These are phyloP conservation scores for Raphanus sativus DNA, from an alignment of 345 rosid genomes.

Conservation along the genomic window DNA sequence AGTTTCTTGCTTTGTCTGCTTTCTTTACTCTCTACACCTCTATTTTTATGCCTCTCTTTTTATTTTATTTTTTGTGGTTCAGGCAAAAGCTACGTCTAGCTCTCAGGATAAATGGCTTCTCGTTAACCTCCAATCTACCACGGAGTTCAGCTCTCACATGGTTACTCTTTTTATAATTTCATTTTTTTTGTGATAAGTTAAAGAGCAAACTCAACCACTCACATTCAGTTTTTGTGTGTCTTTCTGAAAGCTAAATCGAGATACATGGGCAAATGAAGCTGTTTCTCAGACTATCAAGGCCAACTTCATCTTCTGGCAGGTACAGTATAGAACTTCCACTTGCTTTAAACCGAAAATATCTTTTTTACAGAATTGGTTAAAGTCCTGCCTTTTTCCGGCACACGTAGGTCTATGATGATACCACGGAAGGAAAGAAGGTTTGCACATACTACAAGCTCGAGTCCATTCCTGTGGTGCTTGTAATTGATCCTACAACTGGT, in stretches of 20 bases:
- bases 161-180: constrained; percentile 26
- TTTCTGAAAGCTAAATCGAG: constrained; percentile 83
- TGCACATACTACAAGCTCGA: constrained; percentile 88
- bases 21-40: constrained; percentile 1
- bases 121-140: constrained; percentile 90
- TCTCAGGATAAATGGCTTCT: constrained; percentile 92
- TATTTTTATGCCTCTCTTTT: background rate
- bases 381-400: background rate
- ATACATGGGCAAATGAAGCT: constrained; percentile 99
- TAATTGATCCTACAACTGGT: constrained; percentile 94
- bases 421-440: constrained; percentile 89
- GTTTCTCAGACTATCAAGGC: constrained; percentile 85
- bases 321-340: constrained; percentile 16
- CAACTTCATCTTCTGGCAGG: constrained; percentile 99
- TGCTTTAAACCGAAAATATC: constrained; percentile 17
- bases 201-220: background rate
- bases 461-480: constrained; percentile 85
- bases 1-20: background rate
- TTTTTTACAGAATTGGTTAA: background rate
- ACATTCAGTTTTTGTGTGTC: constrained; percentile 20
- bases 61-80: constrained; percentile 16
- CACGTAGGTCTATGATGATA: constrained; percentile 72
- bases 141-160: constrained; percentile 93
- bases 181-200: background rate
- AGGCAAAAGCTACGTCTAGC: constrained; percentile 84